These are phyloP conservation scores for Saccharomyces pastorianus DNA, from an alignment of 1,139 yeast species.

Conservation along the genomic window DNA sequence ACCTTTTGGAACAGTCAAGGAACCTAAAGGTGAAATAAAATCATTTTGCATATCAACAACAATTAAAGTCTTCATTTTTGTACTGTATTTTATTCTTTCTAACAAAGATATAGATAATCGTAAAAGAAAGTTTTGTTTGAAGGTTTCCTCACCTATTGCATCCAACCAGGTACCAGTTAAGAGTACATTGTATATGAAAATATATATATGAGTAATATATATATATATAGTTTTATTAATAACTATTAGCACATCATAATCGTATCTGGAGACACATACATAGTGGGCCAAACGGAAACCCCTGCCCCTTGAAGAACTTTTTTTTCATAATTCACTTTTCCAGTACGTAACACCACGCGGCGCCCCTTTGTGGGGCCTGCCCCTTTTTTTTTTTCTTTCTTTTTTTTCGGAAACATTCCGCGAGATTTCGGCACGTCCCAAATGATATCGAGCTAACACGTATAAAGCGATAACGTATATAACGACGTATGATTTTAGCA, in stretches of 20 bases:
- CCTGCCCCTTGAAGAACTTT: not conserved
- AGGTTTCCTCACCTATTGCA: not conserved
- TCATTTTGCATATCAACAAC: slow-evolving; percentile 81
- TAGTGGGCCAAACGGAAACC: not conserved
- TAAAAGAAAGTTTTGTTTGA: not conserved
- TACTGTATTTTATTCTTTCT: slow-evolving; percentile 8
- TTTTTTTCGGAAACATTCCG: not conserved
- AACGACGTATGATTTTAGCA: not conserved
- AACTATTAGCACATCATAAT: not conserved
- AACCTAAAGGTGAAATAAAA: slow-evolving; percentile 69
- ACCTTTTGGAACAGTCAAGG: slow-evolving; percentile 66
- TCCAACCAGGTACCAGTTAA: not conserved
- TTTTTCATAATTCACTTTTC: not conserved
- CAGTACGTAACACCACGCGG: not conserved
- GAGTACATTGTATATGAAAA: not conserved
- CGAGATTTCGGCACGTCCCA: not conserved
- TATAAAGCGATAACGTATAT: not conserved
- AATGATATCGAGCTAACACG: not conserved
- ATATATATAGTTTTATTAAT: not conserved
- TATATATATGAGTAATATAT: not conserved
- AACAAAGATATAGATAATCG: not conserved
- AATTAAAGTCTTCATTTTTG: slow-evolving; percentile 44
- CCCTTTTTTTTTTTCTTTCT: not conserved
- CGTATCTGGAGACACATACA: not conserved
- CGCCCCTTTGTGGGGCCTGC: not conserved